A percentile compares a stretch with the other conserved stretches of the same genome.
Conservation (phyloP, 306 rosid species). For the Cicer yamashitae region DNA sequence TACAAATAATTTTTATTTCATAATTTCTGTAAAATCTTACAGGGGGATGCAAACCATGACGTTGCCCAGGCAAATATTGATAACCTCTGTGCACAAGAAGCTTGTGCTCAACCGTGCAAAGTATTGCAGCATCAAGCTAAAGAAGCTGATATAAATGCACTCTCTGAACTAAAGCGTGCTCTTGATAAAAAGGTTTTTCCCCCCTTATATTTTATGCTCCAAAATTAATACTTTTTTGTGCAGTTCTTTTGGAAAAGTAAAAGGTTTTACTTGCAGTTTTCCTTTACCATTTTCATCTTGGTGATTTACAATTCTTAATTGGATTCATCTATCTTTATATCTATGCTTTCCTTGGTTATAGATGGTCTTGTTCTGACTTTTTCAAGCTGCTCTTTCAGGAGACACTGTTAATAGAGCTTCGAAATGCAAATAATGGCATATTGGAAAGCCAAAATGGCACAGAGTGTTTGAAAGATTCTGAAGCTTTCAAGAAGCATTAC, state of each 20-base stretch:
- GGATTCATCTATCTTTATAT: slow-evolving; percentile 28
- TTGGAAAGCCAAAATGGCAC: slow-evolving; percentile 66
- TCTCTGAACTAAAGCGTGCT: slow-evolving; percentile 63
- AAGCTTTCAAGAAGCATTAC: slow-evolving; percentile 75
- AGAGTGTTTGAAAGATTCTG: slow-evolving; percentile 64
- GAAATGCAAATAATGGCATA: slow-evolving; percentile 57
- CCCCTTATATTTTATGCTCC: slow-evolving; percentile 12
- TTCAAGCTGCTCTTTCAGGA: slow-evolving; percentile 51
- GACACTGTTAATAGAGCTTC: slow-evolving; percentile 67
- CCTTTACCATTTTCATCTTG: slow-evolving; percentile 25
- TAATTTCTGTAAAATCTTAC: slow-evolving; percentile 37
- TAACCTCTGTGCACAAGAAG: slow-evolving; percentile 48
- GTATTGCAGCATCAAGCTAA: slow-evolving; percentile 62
- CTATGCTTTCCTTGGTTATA: slow-evolving; percentile 17
- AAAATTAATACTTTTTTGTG: slow-evolving; percentile 12
- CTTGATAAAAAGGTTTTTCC: slow-evolving; percentile 73
- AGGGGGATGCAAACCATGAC: slow-evolving; percentile 47
- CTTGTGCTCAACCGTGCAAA: slow-evolving; percentile 50
- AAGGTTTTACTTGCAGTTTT: slow-evolving; percentile 20
- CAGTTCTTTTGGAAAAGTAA: slow-evolving; percentile 34
- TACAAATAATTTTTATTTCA: slow-evolving; percentile 13
- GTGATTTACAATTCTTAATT: slow-evolving; percentile 21
- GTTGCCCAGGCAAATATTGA: slow-evolving; percentile 52
- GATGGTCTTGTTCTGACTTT: slow-evolving; percentile 25
- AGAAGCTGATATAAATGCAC: slow-evolving; percentile 76